A percentile compares a stretch with the other conserved stretches of the same genome.
These are phyloP conservation scores for Pyrrhoderma lamaoense DNA, from an alignment of 1,284 basidiomycete genomes.

Conservation along the genomic window DNA sequence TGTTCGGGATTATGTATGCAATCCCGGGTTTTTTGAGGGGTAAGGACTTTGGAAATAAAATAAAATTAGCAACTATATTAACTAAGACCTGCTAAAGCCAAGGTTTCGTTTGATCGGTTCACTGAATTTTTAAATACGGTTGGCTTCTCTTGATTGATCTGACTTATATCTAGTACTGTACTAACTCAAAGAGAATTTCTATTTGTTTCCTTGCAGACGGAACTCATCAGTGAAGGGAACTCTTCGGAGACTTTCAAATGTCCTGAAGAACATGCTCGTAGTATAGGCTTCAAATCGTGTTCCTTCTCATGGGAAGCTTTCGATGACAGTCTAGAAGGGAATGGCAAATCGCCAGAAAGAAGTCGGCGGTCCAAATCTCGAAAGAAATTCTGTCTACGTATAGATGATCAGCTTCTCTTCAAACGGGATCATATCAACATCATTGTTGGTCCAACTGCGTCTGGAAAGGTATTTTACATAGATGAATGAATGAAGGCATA, in stretches of 20 bases:
- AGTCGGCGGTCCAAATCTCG: constrained; percentile 1
- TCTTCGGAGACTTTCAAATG: neutral
- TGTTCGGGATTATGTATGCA: constrained; percentile 2
- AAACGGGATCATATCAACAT: constrained; percentile 12
- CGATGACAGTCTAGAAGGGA: neutral
- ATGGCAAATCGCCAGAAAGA: neutral
- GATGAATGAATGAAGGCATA: too few relatives aligned
- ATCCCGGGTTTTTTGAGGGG: constrained; percentile 6
- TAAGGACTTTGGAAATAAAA: neutral
- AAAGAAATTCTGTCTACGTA: constrained; percentile 9
- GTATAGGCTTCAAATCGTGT: constrained; percentile 11
- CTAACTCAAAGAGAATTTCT: too few relatives aligned
- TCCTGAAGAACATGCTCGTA: neutral
- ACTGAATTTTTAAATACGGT: constrained; percentile 10
- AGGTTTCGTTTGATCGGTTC: constrained; percentile 11
- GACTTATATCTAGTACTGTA: too few relatives aligned
- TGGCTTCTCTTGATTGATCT: neutral
- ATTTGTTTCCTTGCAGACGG: constrained; percentile 2
- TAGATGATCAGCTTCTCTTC: constrained; percentile 12
- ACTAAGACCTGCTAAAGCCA: neutral
- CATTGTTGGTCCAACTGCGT: constrained; percentile 16
- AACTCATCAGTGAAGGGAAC: constrained; percentile 7
- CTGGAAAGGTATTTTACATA: constrained; percentile 10
- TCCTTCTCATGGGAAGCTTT: constrained; percentile 13
- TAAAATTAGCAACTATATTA: neutral